Evolutionary conservation across 2,329 filamentous ascomycete species (phyloP).

Genomic region (Dactylellina parvicollis): DNA sequence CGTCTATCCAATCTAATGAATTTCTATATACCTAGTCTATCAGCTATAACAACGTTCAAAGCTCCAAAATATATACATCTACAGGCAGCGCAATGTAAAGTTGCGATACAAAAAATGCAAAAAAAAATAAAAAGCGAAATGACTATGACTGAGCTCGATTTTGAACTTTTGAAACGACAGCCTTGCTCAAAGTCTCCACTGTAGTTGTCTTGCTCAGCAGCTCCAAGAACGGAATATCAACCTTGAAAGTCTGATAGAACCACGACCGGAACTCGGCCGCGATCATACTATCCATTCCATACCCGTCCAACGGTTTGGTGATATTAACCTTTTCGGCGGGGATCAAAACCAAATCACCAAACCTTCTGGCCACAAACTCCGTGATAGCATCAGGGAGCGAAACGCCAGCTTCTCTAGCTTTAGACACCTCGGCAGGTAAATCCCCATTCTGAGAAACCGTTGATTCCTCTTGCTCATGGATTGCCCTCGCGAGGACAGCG

Average conservation of each 20-base stretch:
- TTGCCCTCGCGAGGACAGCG: conserved; percentile 14
- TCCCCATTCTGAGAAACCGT: conserved; percentile 5
- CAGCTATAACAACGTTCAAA: too few relatives aligned
- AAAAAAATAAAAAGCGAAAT: too few relatives aligned
- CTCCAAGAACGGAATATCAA: conserved; percentile 61
- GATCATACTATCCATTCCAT: conserved; percentile 63
- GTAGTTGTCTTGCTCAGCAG: conserved; percentile 41
- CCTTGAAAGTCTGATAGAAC: conserved; percentile 60
- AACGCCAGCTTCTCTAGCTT: not conserved
- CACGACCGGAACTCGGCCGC: conserved; percentile 62
- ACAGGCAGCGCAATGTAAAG: too few relatives aligned
- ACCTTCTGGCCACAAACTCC: not conserved
- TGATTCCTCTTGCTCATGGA: conserved; percentile 3
- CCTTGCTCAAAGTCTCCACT: conserved; percentile 59
- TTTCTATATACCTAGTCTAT: too few relatives aligned
- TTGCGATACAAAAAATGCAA: too few relatives aligned
- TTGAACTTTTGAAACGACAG: too few relatives aligned
- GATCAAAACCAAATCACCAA: conserved; percentile 15
- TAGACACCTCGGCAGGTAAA: conserved; percentile 5
- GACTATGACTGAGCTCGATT: too few relatives aligned
- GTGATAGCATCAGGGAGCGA: conserved; percentile 4
- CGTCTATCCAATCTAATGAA: too few relatives aligned
- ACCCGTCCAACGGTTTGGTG: conserved; percentile 57
- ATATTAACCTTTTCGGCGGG: conserved; percentile 7
- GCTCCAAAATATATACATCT: too few relatives aligned